Conservation (phyloP, 108 stramenopile genomes). For the Cyclotella baltica region DNA sequence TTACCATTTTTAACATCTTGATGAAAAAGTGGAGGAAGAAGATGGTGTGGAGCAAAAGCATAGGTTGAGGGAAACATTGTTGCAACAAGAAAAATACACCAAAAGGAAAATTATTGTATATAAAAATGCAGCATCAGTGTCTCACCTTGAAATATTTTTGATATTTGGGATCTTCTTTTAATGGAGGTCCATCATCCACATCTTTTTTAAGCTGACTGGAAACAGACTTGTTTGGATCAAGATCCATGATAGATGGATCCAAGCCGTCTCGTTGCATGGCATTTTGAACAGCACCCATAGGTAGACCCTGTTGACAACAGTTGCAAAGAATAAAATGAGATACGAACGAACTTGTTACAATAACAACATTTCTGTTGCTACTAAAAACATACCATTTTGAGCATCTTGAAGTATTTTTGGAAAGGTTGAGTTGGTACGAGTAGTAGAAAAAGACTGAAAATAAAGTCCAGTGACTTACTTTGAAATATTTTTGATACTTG, state of each 20-base stretch:
- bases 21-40: background rate
- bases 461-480: background rate
- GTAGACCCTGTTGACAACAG: constrained; percentile 10
- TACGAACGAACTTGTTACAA: too few species aligned
- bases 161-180: constrained; percentile 56
- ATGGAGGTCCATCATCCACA: constrained; percentile 19
- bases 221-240: constrained; percentile 31
- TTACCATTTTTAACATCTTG: constrained; percentile 72
- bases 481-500: constrained; percentile 70
- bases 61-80: background rate
- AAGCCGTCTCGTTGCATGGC: constrained; percentile 46
- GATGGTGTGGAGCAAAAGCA: background rate
- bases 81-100: background rate
- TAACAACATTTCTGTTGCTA: too few species aligned
- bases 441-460: background rate
- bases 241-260: constrained; percentile 50
- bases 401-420: constrained; percentile 56
- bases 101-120: background rate
- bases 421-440: background rate
- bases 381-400: constrained; percentile 49
- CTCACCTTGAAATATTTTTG: constrained; percentile 60
- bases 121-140: too few species aligned
- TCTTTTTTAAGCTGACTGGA: constrained; percentile 14
- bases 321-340: too few species aligned
- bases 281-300: constrained; percentile 40